Percentiles rank a stretch among this genome's conserved stretches.
Evolutionary conservation across 495 filamentous ascomycete species (phyloP).

Genomic region (Pyrenopolyporus hunteri): DNA sequence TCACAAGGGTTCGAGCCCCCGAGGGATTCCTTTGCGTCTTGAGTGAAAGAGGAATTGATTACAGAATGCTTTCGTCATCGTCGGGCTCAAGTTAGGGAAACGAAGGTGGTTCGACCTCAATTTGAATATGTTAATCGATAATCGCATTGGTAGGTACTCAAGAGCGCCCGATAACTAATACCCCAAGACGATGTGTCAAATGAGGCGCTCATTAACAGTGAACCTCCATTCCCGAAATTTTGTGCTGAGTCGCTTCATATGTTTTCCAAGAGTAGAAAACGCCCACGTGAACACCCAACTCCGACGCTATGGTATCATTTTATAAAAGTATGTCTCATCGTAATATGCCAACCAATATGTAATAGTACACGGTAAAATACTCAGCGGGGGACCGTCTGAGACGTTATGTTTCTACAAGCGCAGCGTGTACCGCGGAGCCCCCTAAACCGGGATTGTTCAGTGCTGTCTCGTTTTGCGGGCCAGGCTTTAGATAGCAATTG

Average conservation of each 20-base stretch:
- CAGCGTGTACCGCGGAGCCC: conserved; percentile 35
- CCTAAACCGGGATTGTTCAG: conserved; percentile 39
- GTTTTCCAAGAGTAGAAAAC: background rate
- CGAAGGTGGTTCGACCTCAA: no score
- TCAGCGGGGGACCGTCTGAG: background rate
- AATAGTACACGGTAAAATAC: conserved; percentile 12
- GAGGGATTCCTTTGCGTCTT: background rate
- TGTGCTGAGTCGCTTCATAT: conserved; percentile 7
- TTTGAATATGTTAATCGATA: no score
- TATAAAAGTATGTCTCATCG: conserved; percentile 6
- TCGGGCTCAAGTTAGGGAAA: no score
- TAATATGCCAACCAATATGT: conserved; percentile 12
- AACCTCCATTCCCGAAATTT: background rate
- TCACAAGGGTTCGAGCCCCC: background rate
- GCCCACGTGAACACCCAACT: conserved; percentile 22
- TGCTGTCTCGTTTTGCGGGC: conserved; percentile 42
- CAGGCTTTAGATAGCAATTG: conserved; percentile 55
- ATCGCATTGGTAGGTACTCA: no score
- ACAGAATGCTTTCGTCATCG: background rate
- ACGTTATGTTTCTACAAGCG: conserved; percentile 20
- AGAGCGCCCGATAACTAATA: background rate
- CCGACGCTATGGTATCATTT: conserved; percentile 31
- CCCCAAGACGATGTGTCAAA: background rate
- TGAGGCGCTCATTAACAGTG: background rate
- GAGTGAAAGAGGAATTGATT: background rate